Percentiles rank a stretch among this genome's conserved stretches.
Evolutionary conservation across 768 basidiomycete species (phyloP).

Genomic region (Dictyophora rubrovolvata): DNA sequence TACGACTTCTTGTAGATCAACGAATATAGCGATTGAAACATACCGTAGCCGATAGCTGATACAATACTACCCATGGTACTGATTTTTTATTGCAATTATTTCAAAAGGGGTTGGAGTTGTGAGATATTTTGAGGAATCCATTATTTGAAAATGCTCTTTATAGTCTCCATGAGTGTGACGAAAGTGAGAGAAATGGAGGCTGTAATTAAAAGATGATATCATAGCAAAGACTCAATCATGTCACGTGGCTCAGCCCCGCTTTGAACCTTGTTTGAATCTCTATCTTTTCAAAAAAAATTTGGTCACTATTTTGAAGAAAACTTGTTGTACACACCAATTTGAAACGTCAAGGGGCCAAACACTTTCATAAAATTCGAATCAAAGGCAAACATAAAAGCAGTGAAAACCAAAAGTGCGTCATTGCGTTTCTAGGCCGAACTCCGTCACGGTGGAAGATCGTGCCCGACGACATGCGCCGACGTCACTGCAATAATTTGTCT

Average conservation of each 20-base stretch:
- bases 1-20: background rate
- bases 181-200: background rate
- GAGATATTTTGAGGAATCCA: background rate
- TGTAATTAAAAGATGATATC: background rate
- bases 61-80: background rate
- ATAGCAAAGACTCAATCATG: no score
- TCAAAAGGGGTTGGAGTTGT: background rate
- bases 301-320: no score
- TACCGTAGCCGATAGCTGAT: background rate
- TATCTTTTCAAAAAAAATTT: no score
- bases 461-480: background rate
- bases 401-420: background rate
- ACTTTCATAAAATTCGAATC: no score
- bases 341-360: no score
- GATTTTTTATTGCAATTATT: background rate
- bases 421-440: background rate
- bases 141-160: background rate
- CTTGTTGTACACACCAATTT: no score
- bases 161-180: background rate
- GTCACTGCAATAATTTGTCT: background rate
- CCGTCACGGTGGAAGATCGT: background rate
- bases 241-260: no score
- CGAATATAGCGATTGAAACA: background rate
- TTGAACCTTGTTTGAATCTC: no score
- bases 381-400: no score